Conservation (phyloP, 2,329 filamentous ascomycete species). For the Neonectria hederae region DNA sequence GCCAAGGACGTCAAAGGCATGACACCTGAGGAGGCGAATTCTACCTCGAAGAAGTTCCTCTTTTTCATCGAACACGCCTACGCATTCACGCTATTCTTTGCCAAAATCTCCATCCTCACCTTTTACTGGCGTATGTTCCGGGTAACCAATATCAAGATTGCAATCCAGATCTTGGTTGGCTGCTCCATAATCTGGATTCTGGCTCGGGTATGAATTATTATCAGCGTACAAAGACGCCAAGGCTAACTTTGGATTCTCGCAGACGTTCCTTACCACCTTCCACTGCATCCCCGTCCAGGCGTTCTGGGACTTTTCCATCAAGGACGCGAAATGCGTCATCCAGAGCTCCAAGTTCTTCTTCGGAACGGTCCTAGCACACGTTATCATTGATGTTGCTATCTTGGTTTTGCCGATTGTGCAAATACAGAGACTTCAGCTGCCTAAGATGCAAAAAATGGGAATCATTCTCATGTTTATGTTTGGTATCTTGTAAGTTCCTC, state of each 20-base stretch:
- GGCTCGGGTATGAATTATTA: slow-evolving; percentile 31
- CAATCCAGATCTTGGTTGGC: slow-evolving; percentile 37
- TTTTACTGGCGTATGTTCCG: slow-evolving; percentile 48
- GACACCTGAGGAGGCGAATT: slow-evolving; percentile 19
- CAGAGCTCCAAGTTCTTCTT: slow-evolving; percentile 48
- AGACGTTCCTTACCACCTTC: slow-evolving; percentile 33
- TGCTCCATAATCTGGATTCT: slow-evolving; percentile 44
- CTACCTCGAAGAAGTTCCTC: slow-evolving; percentile 21
- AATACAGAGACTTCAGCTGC: slow-evolving; percentile 43
- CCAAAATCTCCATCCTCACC: slow-evolving; percentile 42
- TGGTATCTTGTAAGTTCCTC: slow-evolving; percentile 42
- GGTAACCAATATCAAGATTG: slow-evolving; percentile 37
- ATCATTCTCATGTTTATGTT: slow-evolving; percentile 44
- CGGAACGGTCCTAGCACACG: slow-evolving; percentile 44
- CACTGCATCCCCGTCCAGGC: slow-evolving; percentile 32
- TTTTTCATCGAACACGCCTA: slow-evolving; percentile 43
- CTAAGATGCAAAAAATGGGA: slow-evolving; percentile 40
- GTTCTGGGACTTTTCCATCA: slow-evolving; percentile 29
- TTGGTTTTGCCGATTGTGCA: slow-evolving; percentile 44
- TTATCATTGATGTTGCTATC: slow-evolving; percentile 45
- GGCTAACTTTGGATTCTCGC: slow-evolving; percentile 11
- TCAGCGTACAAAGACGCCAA: neutral
- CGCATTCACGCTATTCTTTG: slow-evolving; percentile 42
- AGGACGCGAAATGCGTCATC: slow-evolving; percentile 24
- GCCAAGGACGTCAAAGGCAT: slow-evolving; percentile 20